These are phyloP conservation scores for Boletus fagicola DNA, from an alignment of 768 basidiomycete species.

Conservation along the genomic window DNA sequence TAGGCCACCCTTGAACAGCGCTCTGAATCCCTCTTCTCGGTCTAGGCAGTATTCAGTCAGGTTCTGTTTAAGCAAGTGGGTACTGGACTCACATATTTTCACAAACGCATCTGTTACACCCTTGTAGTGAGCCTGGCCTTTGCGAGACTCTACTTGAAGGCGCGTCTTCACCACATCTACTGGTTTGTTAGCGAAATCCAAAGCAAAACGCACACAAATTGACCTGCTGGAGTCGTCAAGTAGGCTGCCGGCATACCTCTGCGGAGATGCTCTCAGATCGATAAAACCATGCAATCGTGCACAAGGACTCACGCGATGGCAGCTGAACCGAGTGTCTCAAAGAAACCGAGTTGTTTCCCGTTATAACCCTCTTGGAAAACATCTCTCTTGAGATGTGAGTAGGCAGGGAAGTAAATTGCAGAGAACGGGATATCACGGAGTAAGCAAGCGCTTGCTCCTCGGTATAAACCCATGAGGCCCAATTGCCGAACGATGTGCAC, in stretches of 20 bases:
- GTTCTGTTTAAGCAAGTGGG: slow-evolving; percentile 9
- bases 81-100: slow-evolving; percentile 73
- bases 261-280: slow-evolving; percentile 31
- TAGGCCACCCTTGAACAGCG: slow-evolving; percentile 89
- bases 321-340: slow-evolving; percentile 83
- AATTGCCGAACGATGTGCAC: slow-evolving; percentile 90
- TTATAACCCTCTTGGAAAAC: slow-evolving; percentile 95
- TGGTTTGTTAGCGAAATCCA: slow-evolving; percentile 14
- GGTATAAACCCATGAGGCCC: slow-evolving; percentile 90
- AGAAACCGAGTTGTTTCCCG: slow-evolving; percentile 87
- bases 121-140: slow-evolving; percentile 90
- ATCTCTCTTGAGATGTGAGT: slow-evolving; percentile 89
- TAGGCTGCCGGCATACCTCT: slow-evolving; percentile 99
- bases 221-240: slow-evolving; percentile 87
- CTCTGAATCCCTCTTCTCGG: slow-evolving; percentile 84
- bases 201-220: slow-evolving; percentile 20
- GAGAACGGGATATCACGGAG: slow-evolving; percentile 97
- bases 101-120: slow-evolving; percentile 85
- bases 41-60: slow-evolving; percentile 42
- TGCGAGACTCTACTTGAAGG: slow-evolving; percentile 87
- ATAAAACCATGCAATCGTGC: slow-evolving; percentile 13
- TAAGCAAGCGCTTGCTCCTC: slow-evolving; percentile 89
- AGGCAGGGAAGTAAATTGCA: slow-evolving; percentile 87
- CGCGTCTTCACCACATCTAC: slow-evolving; percentile 97
- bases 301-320: slow-evolving; percentile 66